These are phyloP conservation scores for Lotus japonicus DNA, from an alignment of 306 rosid genomes.

Conservation along the genomic window DNA sequence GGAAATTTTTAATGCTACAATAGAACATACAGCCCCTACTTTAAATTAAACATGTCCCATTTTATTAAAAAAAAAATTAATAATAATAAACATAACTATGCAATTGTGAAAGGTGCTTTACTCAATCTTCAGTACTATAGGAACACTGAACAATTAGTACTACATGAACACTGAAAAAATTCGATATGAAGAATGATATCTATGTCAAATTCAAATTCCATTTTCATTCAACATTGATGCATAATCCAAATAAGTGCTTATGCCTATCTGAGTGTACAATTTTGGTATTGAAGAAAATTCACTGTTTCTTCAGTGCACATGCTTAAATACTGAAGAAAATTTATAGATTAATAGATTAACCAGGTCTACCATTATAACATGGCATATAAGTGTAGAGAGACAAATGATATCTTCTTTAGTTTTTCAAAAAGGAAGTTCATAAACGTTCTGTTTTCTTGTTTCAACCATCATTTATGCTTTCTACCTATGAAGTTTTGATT, in stretches of 20 bases:
- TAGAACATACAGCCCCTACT: too few relatives aligned
- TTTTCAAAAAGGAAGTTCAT: background rate
- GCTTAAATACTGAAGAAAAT: background rate
- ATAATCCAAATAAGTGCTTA: background rate
- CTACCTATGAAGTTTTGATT: background rate
- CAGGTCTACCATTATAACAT: background rate
- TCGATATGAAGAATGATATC: too few relatives aligned
- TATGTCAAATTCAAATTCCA: background rate
- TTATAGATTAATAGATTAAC: background rate
- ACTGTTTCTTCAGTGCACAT: background rate
- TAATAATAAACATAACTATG: too few relatives aligned
- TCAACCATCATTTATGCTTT: background rate
- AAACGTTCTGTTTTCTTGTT: conserved; percentile 7
- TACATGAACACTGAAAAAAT: too few relatives aligned
- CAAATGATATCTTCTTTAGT: background rate
- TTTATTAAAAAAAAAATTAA: too few relatives aligned
- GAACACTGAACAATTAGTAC: too few relatives aligned
- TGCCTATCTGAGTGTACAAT: background rate
- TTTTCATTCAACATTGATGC: background rate
- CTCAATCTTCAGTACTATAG: too few relatives aligned
- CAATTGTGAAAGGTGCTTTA: too few relatives aligned
- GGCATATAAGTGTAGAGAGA: background rate
- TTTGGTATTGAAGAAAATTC: background rate
- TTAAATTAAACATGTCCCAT: too few relatives aligned
- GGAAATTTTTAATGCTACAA: background rate